Base-by-base conservation (phyloP, 2,329 filamentous ascomycete species). In the Alternaria solani region DNA sequence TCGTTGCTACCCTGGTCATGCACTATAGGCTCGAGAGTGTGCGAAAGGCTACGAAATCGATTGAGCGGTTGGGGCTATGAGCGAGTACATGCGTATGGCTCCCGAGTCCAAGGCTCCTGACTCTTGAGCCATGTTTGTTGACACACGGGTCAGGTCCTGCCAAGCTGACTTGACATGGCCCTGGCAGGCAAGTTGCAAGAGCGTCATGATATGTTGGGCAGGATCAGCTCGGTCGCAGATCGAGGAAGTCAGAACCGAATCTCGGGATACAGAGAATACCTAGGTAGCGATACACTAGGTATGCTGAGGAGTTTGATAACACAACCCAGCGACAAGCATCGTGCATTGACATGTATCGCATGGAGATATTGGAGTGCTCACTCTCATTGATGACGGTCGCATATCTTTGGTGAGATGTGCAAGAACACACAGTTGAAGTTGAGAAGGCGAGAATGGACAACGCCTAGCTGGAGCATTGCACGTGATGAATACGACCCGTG, bases 71-170 rank as follows among this genome's bases (percentile, higher is more conserved):
- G 36, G 20, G 14, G 30, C 16, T 12, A 51, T 12, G 36, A 49
- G 43, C 44, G 36, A 36, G 32, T 36, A 39, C 39, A 16, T 42
- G 42, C 52, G 42, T 43, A 14, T 39, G 26, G 26, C 26, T 20
- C 41, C 20, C 14, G 34, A 23, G 6, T 18, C n/a, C 46, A 11
- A n/a, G 49, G 51, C 42, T 53, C 62, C 41, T 62, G 59, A 55
- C 48, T 23, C 14, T 20, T 43, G 42, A 51, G 23, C 34, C 51
- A 55, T 59, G 57, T 48, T 64, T 68, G 57, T 63, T 57, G 57
- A 68, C 59, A 47, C 36, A 32, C 56, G 49, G 39, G 51, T 43
- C 41, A 39, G 60, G 47, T 52, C 53, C 46, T 64, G 51, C 62
- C 57, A 53, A 18, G 23, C 48, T 41, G 28, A 12, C 41, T 18